Evolutionary conservation across 2,329 filamentous ascomycete genomes (phyloP).

Genomic region (Aureobasidium lini): DNA sequence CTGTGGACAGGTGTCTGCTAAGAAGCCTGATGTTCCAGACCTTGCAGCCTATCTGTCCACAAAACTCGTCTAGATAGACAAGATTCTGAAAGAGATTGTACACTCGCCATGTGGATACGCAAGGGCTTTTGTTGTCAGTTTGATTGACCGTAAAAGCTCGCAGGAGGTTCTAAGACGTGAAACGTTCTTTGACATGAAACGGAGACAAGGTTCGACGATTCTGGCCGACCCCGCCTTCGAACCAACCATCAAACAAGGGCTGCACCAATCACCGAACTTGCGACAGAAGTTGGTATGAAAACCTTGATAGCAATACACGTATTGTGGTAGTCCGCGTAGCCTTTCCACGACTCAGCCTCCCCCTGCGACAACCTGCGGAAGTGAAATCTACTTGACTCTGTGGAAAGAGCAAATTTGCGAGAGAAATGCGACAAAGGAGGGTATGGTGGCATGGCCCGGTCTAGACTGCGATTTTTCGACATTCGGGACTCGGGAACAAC

Average conservation of each 20-base stretch:
- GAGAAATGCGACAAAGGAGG: not conserved
- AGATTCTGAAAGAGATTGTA: not conserved
- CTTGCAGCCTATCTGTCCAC: not conserved
- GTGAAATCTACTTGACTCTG: too few species aligned
- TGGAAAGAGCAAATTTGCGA: not conserved
- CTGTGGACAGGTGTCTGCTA: not conserved
- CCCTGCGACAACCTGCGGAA: not conserved
- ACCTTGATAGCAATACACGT: not conserved
- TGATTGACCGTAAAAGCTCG: not conserved
- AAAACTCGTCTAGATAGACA: not conserved
- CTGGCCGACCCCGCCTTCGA: not conserved
- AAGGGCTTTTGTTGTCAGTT: not conserved
- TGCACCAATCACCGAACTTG: not conserved
- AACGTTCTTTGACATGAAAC: constrained; percentile 9
- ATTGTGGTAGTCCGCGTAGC: not conserved
- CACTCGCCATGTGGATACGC: not conserved
- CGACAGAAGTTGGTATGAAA: not conserved
- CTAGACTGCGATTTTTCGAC: not conserved
- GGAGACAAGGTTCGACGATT: not conserved
- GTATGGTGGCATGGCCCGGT: not conserved
- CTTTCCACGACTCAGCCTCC: not conserved
- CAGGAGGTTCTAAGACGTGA: not conserved
- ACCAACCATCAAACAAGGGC: not conserved
- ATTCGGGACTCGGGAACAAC: not conserved
- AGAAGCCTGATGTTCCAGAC: not conserved